These are phyloP conservation scores for Fragilaria crotonensis DNA, from an alignment of 108 stramenopile genomes.

Conservation along the genomic window DNA sequence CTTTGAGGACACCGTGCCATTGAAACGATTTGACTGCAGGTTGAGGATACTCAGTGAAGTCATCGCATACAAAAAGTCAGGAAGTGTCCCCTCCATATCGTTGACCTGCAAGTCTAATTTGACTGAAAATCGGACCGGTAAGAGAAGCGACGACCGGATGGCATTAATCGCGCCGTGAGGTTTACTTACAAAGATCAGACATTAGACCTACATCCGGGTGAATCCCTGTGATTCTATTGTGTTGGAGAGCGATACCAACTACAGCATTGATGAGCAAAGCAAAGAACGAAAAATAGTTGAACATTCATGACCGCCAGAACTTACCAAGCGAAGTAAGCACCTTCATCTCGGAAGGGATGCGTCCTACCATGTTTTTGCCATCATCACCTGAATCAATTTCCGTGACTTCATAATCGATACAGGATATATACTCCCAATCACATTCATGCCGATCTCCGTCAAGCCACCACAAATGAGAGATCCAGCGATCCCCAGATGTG, in stretches of 20 bases:
- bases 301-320: no score
- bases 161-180: no score
- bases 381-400: not conserved
- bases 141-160: not conserved
- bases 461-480: not conserved
- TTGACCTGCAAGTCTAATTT: not conserved
- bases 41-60: conserved; percentile 9
- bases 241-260: no score
- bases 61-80: conserved; percentile 6
- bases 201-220: no score
- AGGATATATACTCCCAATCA: not conserved
- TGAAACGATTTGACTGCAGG: conserved; percentile 12
- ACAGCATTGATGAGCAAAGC: no score
- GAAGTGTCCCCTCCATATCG: not conserved
- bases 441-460: not conserved
- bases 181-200: no score
- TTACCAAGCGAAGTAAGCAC: not conserved
- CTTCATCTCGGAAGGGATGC: not conserved
- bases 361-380: not conserved
- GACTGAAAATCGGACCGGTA: not conserved
- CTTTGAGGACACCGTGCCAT: conserved; percentile 4
- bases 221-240: no score
- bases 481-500: conserved; percentile 10
- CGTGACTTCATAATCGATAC: not conserved
- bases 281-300: no score